Percentiles rank a stretch among this genome's conserved stretches.
Conservation (phyloP, 2,329 filamentous ascomycete genomes). For the Aspergillus sp. region DNA sequence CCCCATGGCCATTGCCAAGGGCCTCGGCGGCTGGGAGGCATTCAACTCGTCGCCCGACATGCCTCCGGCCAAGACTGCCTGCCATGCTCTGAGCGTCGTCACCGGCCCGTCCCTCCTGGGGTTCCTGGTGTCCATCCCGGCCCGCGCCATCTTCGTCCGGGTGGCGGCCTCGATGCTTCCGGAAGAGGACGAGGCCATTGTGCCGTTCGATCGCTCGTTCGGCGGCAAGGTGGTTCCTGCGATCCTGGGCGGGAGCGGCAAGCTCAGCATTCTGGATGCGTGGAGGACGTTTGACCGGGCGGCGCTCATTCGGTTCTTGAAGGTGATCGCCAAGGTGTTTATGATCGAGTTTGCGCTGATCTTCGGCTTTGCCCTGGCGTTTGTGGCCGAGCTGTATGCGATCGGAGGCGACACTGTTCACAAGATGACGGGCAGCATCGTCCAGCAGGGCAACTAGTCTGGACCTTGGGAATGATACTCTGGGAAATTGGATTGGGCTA, state of each 20-base stretch:
- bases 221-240: constrained; percentile 66
- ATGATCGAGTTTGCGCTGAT: constrained; percentile 43
- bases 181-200: constrained; percentile 70
- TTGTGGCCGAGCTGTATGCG: constrained; percentile 47
- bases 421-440: constrained; percentile 8
- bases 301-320: constrained; percentile 63
- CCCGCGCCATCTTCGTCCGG: constrained; percentile 66
- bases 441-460: not conserved
- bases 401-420: constrained; percentile 28
- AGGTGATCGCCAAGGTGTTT: constrained; percentile 65
- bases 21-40: constrained; percentile 33
- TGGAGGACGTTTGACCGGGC: constrained; percentile 68
- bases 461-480: too few relatives aligned
- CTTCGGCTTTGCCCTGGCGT: constrained; percentile 39
- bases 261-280: constrained; percentile 62
- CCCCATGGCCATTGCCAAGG: constrained; percentile 38
- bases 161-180: constrained; percentile 81
- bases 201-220: constrained; percentile 84
- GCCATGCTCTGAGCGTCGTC: constrained; percentile 15
- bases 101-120: constrained; percentile 41
- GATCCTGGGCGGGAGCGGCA: constrained; percentile 62
- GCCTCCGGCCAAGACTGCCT: constrained; percentile 29
- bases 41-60: constrained; percentile 23
- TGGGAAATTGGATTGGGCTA: too few relatives aligned
- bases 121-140: constrained; percentile 62